phyloP scores from a whole-genome alignment of 2,329 filamentous ascomycete genomes.

The Fusarium beomiforme region DNA sequence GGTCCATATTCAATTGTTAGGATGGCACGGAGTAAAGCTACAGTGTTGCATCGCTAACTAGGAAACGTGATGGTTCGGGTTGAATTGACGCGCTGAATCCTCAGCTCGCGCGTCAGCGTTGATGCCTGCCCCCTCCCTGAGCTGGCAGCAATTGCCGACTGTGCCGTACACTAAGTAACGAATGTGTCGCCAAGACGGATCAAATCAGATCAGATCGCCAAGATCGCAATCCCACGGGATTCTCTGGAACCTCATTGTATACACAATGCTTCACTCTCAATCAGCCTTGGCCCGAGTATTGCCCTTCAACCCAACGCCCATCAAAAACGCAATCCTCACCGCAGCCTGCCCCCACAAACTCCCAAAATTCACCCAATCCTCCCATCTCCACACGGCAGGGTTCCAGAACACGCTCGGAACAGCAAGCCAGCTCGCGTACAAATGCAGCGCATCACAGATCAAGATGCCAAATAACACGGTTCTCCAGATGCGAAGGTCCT shows the following conservation, averaged over 20 bases:
- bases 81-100: too few relatives aligned
- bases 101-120: background rate
- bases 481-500: conserved; percentile 23
- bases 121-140: background rate
- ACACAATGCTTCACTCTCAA: background rate
- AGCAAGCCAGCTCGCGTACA: conserved; percentile 23
- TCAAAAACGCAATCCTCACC: conserved; percentile 26
- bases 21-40: accelerated
- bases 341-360: conserved; percentile 27
- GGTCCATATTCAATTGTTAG: background rate
- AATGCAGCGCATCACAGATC: conserved; percentile 26
- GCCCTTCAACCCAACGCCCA: conserved; percentile 7
- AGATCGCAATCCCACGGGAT: background rate
- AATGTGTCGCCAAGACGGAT: background rate
- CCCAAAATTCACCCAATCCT: conserved; percentile 35
- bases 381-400: conserved; percentile 11
- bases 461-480: conserved; percentile 10
- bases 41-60: accelerated
- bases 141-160: background rate
- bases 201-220: background rate
- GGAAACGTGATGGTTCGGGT: background rate
- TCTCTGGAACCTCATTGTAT: background rate
- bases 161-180: background rate
- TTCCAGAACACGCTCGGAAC: conserved; percentile 27
- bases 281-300: background rate